Evolutionary conservation across 1,284 basidiomycete species (phyloP).

Genomic region (Puccinia sorghi): DNA sequence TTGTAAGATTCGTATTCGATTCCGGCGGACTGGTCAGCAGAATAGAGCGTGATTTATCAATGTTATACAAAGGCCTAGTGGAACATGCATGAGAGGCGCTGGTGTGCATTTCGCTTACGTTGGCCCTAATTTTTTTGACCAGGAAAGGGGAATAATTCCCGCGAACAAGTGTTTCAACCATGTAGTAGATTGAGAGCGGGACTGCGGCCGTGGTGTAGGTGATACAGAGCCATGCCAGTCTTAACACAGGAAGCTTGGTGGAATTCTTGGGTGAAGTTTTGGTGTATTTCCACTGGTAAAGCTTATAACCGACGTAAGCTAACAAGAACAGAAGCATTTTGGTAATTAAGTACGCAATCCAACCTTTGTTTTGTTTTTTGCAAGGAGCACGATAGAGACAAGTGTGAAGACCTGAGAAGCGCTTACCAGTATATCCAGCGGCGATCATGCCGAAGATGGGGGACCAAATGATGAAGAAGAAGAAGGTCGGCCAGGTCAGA

Average conservation of each 20-base stretch:
- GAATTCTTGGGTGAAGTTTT: slow-evolving; percentile 4
- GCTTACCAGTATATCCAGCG: slow-evolving; percentile 32
- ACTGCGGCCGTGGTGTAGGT: slow-evolving; percentile 36
- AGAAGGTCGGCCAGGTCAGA: slow-evolving; percentile 45
- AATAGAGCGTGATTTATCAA: not conserved
- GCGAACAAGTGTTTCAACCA: slow-evolving; percentile 7
- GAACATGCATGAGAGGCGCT: too few species aligned
- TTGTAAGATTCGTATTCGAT: slow-evolving; percentile 28
- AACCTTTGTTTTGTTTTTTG: too few species aligned
- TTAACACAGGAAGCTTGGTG: slow-evolving; percentile 40
- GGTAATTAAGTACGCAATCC: too few species aligned
- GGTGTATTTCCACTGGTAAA: slow-evolving; percentile 24
- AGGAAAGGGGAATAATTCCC: slow-evolving; percentile 23
- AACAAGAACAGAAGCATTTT: not conserved
- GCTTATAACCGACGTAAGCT: slow-evolving; percentile 37
- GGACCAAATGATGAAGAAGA: slow-evolving; percentile 47
- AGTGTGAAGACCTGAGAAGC: too few species aligned
- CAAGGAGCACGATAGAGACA: too few species aligned
- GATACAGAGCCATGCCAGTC: slow-evolving; percentile 48
- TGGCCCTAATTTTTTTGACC: slow-evolving; percentile 20
- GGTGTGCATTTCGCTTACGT: slow-evolving; percentile 11
- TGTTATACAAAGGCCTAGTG: too few species aligned
- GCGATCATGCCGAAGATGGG: slow-evolving; percentile 44
- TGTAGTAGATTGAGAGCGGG: slow-evolving; percentile 41
- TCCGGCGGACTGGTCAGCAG: not conserved